Conservation (phyloP, 2,329 filamentous ascomycete genomes). For the Clathrospora elynae region DNA sequence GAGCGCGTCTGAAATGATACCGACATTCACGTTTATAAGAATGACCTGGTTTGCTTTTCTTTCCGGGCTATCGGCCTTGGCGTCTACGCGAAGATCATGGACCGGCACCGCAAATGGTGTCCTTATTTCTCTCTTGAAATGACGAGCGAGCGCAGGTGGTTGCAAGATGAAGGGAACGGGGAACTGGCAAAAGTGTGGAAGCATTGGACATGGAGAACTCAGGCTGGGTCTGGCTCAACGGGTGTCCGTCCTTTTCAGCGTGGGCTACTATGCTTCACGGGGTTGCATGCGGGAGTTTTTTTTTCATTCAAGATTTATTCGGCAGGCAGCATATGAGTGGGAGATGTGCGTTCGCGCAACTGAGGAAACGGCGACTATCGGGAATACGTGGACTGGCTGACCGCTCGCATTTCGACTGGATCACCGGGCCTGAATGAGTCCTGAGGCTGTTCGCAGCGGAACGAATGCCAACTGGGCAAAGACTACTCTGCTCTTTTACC, state of each 20-base stretch:
- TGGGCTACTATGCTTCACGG: constrained; percentile 35
- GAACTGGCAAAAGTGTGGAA: constrained; percentile 41
- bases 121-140: constrained; percentile 37
- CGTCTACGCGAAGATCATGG: constrained; percentile 36
- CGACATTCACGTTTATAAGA: constrained; percentile 43
- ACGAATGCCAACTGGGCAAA: constrained; percentile 24
- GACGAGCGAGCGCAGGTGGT: constrained; percentile 35
- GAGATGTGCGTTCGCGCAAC: constrained; percentile 18
- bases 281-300: constrained; percentile 48
- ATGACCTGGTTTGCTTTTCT: constrained; percentile 45
- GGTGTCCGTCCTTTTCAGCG: constrained; percentile 31
- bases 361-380: constrained; percentile 6
- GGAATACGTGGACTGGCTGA: constrained; percentile 15
- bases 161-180: constrained; percentile 36
- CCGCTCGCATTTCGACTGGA: constrained; percentile 12
- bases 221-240: constrained; percentile 32
- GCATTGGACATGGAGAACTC: constrained; percentile 33
- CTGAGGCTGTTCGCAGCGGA: constrained; percentile 18
- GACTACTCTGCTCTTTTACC: constrained; percentile 32
- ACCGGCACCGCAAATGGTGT: constrained; percentile 43
- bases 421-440: constrained; percentile 28
- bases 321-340: constrained; percentile 27
- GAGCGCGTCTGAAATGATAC: constrained; percentile 49
- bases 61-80: constrained; percentile 34
- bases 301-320: constrained; percentile 35